These are phyloP conservation scores for Coelastrella sp. DNA, from an alignment of 139 green algal genomes.

Conservation along the genomic window DNA sequence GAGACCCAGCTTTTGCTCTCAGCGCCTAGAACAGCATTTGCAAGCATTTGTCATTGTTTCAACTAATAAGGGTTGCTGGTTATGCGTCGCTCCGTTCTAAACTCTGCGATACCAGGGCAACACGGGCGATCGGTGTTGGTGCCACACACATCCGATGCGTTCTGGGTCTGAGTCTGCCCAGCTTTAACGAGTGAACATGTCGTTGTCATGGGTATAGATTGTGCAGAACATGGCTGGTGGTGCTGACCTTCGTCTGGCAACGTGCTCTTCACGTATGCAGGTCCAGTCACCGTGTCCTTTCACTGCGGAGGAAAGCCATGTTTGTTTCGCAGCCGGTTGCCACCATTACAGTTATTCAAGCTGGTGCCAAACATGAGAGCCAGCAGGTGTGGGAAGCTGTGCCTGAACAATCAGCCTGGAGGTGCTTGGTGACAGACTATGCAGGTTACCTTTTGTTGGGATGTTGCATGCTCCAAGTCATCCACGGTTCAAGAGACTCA, in stretches of 20 bases:
- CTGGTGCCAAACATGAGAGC: not conserved
- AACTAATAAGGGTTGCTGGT: not conserved
- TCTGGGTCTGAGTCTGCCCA: not conserved
- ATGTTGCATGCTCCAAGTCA: too few relatives aligned
- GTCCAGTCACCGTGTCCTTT: slow-evolving; percentile 5
- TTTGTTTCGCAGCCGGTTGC: slow-evolving; percentile 16
- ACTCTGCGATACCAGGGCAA: not conserved
- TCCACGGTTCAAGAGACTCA: too few relatives aligned
- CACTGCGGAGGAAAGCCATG: slow-evolving; percentile 1
- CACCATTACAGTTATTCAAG: slow-evolving; percentile 22
- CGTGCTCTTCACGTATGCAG: not conserved
- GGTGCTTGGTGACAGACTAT: too few relatives aligned
- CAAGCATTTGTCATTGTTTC: too few relatives aligned
- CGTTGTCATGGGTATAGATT: not conserved
- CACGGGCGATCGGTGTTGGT: not conserved
- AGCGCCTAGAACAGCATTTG: too few relatives aligned
- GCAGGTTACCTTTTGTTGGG: too few relatives aligned
- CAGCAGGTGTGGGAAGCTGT: slow-evolving; percentile 20
- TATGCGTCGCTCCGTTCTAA: not conserved
- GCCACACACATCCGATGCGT: not conserved
- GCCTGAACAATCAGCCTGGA: not conserved
- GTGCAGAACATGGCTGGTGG: not conserved
- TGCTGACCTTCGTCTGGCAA: not conserved
- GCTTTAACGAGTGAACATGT: too few relatives aligned
- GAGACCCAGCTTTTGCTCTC: not conserved